These are phyloP conservation scores for Taphrina sp. DNA, from an alignment of 1,139 yeast species.

Conservation along the genomic window DNA sequence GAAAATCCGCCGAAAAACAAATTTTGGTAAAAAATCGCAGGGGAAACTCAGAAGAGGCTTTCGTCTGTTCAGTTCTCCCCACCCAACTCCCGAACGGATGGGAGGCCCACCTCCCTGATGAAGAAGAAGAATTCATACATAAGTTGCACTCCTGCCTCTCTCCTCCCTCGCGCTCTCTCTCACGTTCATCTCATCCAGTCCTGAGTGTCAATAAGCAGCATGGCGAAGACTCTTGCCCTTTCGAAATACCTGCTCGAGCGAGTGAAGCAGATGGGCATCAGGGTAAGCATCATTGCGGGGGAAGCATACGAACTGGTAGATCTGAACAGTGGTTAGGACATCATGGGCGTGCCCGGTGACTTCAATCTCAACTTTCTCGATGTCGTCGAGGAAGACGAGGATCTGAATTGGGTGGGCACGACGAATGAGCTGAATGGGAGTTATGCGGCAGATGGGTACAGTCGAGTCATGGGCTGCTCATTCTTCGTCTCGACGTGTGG, in stretches of 20 bases:
- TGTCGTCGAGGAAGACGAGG: slow-evolving; percentile 38
- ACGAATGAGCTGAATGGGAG: slow-evolving; percentile 67
- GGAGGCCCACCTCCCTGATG: too few relatives aligned
- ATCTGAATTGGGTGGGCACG: slow-evolving; percentile 58
- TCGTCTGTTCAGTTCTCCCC: too few relatives aligned
- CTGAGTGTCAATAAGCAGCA: too few relatives aligned
- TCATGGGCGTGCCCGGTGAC: slow-evolving; percentile 61
- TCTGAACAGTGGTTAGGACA: slow-evolving; percentile 40
- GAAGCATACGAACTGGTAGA: background rate
- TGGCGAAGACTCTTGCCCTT: background rate
- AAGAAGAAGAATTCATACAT: too few relatives aligned
- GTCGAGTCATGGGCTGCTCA: slow-evolving; percentile 48
- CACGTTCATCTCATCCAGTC: too few relatives aligned
- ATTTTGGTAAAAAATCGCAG: too few relatives aligned
- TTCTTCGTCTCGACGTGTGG: slow-evolving; percentile 35
- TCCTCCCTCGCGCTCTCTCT: too few relatives aligned
- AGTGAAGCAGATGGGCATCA: slow-evolving; percentile 16
- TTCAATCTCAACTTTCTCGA: slow-evolving; percentile 50
- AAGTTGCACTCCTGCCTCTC: too few relatives aligned
- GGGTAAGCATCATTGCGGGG: too few relatives aligned
- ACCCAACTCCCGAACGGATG: too few relatives aligned
- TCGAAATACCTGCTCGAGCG: slow-evolving; percentile 12
- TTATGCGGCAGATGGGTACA: slow-evolving; percentile 77
- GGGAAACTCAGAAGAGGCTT: too few relatives aligned
- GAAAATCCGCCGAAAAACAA: too few relatives aligned